A percentile compares a stretch with the other conserved stretches of the same genome.
Evolutionary conservation across 1,284 basidiomycete species (phyloP).

Genomic region (Wallemia hederae): DNA sequence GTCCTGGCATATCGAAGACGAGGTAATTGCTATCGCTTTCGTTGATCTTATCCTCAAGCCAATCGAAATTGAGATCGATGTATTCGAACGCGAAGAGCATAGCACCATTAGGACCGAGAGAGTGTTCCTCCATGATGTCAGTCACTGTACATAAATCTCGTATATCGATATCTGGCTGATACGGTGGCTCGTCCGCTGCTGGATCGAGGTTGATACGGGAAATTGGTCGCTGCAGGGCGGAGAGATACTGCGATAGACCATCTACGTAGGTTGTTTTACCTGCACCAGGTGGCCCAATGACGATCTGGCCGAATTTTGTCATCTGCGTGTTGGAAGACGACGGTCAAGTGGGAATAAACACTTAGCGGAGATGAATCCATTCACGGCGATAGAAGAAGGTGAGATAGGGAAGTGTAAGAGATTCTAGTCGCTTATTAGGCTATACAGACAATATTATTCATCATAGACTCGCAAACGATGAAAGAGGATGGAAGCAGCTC

Average conservation of each 20-base stretch:
- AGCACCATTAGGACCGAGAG: constrained; percentile 79
- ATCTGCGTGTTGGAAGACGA: not conserved
- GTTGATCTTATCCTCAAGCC: constrained; percentile 40
- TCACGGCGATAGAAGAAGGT: not conserved
- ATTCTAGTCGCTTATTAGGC: not conserved
- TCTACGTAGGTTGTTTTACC: constrained; percentile 86
- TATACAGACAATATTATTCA: not conserved
- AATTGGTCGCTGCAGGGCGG: constrained; percentile 55
- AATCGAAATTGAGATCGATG: constrained; percentile 78
- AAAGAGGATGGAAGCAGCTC: not conserved
- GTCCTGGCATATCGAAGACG: constrained; percentile 84
- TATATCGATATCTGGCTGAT: constrained; percentile 68
- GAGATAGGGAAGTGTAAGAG: not conserved
- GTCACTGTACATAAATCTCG: constrained; percentile 59
- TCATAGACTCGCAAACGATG: not conserved
- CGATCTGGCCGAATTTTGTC: constrained; percentile 37
- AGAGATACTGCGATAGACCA: constrained; percentile 53
- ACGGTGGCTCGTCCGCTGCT: constrained; percentile 49
- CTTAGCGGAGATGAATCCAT: not conserved
- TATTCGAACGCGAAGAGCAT: constrained; percentile 97
- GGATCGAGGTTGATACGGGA: constrained; percentile 85
- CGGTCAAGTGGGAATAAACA: no score
- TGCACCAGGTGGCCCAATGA: constrained; percentile 71
- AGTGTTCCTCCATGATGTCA: constrained; percentile 59
- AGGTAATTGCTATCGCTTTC: constrained; percentile 42